A percentile compares a stretch with the other conserved stretches of the same genome.
phyloP scores from a whole-genome alignment of 2,329 filamentous ascomycete species.

The Septoria linicola region DNA sequence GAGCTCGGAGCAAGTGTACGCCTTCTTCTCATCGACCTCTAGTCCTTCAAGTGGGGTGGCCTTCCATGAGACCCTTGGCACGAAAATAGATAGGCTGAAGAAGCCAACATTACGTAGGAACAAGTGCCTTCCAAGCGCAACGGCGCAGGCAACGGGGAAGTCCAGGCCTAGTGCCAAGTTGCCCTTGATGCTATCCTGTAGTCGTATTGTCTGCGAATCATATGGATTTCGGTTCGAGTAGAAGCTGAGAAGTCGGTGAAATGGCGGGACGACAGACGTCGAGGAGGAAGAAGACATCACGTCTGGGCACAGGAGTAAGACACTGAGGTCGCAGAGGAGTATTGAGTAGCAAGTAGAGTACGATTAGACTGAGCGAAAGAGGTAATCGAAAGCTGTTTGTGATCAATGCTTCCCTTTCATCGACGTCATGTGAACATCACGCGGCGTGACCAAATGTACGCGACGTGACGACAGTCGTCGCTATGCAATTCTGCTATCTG shows the following conservation, averaged over 20 bases:
- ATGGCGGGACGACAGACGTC: slow-evolving; percentile 28
- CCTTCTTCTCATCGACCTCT: slow-evolving; percentile 33
- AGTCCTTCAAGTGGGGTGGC: slow-evolving; percentile 35
- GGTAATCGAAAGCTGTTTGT: slow-evolving; percentile 6
- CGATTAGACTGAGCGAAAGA: slow-evolving; percentile 6
- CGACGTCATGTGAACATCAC: slow-evolving; percentile 10
- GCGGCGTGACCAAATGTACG: slow-evolving; percentile 12
- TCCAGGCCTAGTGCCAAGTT: slow-evolving; percentile 41
- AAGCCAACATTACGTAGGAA: slow-evolving; percentile 36
- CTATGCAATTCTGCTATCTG: neutral
- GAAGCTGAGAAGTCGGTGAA: slow-evolving; percentile 41
- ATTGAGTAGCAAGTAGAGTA: neutral
- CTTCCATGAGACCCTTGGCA: slow-evolving; percentile 35
- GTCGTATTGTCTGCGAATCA: slow-evolving; percentile 37
- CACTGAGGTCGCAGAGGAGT: neutral
- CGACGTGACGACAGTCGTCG: neutral
- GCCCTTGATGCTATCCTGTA: slow-evolving; percentile 38
- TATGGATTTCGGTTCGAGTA: slow-evolving; percentile 36
- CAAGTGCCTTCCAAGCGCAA: slow-evolving; percentile 38
- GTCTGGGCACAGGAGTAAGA: neutral
- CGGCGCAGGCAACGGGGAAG: slow-evolving; percentile 38
- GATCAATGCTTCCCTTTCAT: slow-evolving; percentile 11
- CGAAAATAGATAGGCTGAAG: slow-evolving; percentile 38
- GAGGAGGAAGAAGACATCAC: neutral
- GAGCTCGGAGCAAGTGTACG: slow-evolving; percentile 35